Evolutionary conservation across 2,329 filamentous ascomycete genomes (phyloP).

Genomic region (Trichothecium sympodiale): DNA sequence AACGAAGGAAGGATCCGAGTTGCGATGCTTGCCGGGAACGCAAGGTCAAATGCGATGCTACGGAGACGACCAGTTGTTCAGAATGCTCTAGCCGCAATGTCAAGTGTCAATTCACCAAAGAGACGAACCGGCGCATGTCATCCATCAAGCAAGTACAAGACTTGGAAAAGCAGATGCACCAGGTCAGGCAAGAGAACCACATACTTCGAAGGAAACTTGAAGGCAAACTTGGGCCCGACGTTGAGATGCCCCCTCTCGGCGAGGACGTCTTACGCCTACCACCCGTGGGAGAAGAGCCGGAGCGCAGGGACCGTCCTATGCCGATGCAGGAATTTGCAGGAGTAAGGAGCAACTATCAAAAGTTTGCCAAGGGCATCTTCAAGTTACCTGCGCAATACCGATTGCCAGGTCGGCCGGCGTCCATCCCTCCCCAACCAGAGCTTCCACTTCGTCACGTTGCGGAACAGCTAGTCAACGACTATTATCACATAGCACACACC

Average conservation of each 20-base stretch:
- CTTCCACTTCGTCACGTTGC: conserved; percentile 60
- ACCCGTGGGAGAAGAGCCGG: conserved; percentile 54
- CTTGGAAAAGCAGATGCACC: conserved; percentile 79
- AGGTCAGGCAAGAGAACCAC: conserved; percentile 68
- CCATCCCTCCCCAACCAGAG: conserved; percentile 41
- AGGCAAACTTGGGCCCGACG: conserved; percentile 35
- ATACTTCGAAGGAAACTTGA: conserved; percentile 57
- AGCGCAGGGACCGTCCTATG: conserved; percentile 48
- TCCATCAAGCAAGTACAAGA: conserved; percentile 99
- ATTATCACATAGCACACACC: conserved; percentile 65
- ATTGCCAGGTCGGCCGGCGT: conserved; percentile 26
- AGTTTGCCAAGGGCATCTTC: conserved; percentile 67
- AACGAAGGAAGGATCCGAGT: conserved; percentile 90
- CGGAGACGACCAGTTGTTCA: conserved; percentile 89
- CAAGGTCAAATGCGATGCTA: conserved; percentile 86
- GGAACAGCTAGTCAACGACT: conserved; percentile 64
- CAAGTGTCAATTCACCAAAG: conserved; percentile 97
- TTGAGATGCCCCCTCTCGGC: conserved; percentile 34
- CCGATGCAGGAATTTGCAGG: conserved; percentile 58
- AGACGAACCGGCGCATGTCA: conserved; percentile 96
- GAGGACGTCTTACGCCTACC: conserved; percentile 47
- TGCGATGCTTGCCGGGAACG: conserved; percentile 92
- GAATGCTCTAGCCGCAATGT: conserved; percentile 95
- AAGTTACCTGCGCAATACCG: conserved; percentile 64
- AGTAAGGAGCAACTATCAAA: conserved; percentile 62